Conservation (phyloP, 2,329 filamentous ascomycete genomes). For the Phyllosticta ampelicida region DNA sequence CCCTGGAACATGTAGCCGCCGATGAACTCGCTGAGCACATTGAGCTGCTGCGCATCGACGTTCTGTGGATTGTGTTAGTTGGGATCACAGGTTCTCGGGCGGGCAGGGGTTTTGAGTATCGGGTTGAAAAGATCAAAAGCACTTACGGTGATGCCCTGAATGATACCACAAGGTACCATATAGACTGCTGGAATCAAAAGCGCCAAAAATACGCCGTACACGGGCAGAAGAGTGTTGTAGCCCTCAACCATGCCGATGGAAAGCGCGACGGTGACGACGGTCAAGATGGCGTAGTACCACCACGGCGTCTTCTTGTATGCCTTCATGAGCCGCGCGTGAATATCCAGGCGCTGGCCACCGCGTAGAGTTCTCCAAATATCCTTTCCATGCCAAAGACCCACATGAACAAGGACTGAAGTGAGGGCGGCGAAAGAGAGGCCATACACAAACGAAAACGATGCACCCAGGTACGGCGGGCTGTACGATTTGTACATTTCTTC, state of each 20-base stretch:
- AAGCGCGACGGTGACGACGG: conserved; percentile 36
- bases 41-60: conserved; percentile 32
- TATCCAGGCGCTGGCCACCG: conserved; percentile 16
- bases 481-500: conserved; percentile 29
- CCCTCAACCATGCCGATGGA: conserved; percentile 8
- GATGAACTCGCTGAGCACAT: conserved; percentile 45
- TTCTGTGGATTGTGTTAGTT: background rate
- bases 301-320: conserved; percentile 25
- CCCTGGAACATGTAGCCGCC: conserved; percentile 65
- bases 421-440: conserved; percentile 26
- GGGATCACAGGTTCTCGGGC: no score
- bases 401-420: conserved; percentile 28
- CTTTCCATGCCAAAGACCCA: conserved; percentile 19
- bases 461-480: conserved; percentile 29
- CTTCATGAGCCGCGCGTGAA: conserved; percentile 24
- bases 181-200: conserved; percentile 7
- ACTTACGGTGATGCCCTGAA: conserved; percentile 5
- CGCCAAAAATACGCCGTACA: conserved; percentile 6
- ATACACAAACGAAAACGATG: conserved; percentile 27
- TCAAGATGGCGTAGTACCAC: conserved; percentile 40
- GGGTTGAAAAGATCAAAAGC: no score
- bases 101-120: no score
- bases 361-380: conserved; percentile 20
- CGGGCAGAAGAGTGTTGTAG: conserved; percentile 3
- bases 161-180: conserved; percentile 9